phyloP scores from a whole-genome alignment of 495 filamentous ascomycete species.

The Mytilinidion resinicola region DNA sequence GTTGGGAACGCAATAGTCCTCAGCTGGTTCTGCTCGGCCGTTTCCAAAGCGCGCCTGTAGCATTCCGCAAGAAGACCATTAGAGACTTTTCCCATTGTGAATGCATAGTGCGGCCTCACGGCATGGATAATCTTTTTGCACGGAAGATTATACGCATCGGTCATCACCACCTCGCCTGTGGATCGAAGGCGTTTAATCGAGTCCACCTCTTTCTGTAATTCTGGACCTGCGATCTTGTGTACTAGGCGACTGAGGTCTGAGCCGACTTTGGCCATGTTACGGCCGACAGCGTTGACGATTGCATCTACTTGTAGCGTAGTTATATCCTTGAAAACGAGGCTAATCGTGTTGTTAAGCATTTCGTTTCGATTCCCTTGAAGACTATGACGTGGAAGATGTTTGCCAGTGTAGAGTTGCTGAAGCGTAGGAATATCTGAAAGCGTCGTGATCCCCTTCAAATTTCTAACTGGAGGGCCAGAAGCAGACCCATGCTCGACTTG shows the following conservation, averaged over 20 bases:
- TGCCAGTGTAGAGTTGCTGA: background rate
- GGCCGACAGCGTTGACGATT: conserved; percentile 20
- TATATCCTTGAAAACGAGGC: conserved; percentile 15
- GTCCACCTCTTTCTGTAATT: conserved; percentile 10
- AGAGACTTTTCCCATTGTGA: conserved; percentile 1
- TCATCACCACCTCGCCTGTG: conserved; percentile 2
- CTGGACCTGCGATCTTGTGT: conserved; percentile 18
- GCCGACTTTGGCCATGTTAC: background rate
- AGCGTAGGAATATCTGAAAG: background rate
- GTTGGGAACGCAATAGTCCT: conserved; percentile 23
- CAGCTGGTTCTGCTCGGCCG: conserved; percentile 8
- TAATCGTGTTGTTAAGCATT: conserved; percentile 12
- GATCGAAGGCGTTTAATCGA: background rate
- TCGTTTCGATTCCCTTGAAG: conserved; percentile 16
- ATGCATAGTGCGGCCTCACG: conserved; percentile 10
- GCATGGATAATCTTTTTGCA: conserved; percentile 17
- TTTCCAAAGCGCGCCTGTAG: conserved; percentile 14
- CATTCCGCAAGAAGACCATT: conserved; percentile 16
- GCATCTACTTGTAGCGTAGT: conserved; percentile 15
- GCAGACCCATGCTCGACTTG: background rate
- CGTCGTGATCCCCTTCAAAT: background rate
- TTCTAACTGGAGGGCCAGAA: conserved; percentile 7
- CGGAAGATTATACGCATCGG: conserved; percentile 2
- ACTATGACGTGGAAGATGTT: background rate
- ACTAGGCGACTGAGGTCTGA: conserved; percentile 10